These are phyloP conservation scores for Mesembryanthemum crystallinum DNA, from an alignment of 148 eudicot genomes.

Conservation along the genomic window DNA sequence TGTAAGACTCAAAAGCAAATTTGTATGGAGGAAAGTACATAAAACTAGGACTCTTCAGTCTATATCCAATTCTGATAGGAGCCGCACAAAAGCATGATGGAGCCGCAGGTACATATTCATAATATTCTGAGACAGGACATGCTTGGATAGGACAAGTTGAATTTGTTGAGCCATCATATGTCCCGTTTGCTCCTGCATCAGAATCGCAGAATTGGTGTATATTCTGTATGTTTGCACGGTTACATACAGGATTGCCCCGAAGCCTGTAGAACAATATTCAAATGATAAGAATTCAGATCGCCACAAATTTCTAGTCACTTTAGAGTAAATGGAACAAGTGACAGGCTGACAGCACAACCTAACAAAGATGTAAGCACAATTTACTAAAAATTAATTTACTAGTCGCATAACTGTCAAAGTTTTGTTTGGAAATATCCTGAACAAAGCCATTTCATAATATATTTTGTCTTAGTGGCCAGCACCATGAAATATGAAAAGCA, in stretches of 20 bases:
- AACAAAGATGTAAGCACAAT: neutral
- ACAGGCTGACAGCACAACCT: neutral
- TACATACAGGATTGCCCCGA: slow-evolving; percentile 74
- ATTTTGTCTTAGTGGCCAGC: neutral
- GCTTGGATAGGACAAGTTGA: slow-evolving; percentile 53
- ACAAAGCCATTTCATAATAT: neutral
- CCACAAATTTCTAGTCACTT: neutral
- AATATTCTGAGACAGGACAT: slow-evolving; percentile 56
- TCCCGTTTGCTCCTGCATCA: slow-evolving; percentile 40
- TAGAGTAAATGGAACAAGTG: neutral
- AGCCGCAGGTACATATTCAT: slow-evolving; percentile 60
- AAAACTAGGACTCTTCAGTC: slow-evolving; percentile 90
- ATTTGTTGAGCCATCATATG: slow-evolving; percentile 21
- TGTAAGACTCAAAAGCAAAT: slow-evolving; percentile 44
- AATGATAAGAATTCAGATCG: slow-evolving; percentile 7
- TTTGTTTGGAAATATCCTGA: neutral
- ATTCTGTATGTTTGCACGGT: slow-evolving; percentile 34
- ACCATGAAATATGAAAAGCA: neutral
- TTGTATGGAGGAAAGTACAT: slow-evolving; percentile 60
- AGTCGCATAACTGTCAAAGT: neutral
- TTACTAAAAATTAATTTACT: neutral
- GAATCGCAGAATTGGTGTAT: slow-evolving; percentile 52
- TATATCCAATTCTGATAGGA: slow-evolving; percentile 71
- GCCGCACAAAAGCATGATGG: slow-evolving; percentile 83
- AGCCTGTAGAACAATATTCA: slow-evolving; percentile 44